Conservation (phyloP, 2,329 filamentous ascomycete species). For the Ophiosphaerella herpotricha region DNA sequence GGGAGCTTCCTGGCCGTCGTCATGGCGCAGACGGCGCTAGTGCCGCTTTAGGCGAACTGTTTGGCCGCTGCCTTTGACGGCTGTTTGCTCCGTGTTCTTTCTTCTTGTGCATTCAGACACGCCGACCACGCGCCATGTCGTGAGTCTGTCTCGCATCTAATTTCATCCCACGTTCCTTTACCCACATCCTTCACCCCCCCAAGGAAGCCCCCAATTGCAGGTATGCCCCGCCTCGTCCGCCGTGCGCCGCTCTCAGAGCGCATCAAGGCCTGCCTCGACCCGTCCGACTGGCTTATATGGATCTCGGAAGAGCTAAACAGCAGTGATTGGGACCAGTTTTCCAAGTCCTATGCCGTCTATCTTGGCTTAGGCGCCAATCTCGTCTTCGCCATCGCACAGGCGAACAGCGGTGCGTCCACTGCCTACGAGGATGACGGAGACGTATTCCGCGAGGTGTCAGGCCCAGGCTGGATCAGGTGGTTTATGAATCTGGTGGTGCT, state of each 20-base stretch:
- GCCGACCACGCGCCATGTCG: conserved; percentile 24
- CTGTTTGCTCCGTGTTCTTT: conserved; percentile 13
- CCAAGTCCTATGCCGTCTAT: conserved; percentile 73
- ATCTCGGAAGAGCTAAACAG: conserved; percentile 91
- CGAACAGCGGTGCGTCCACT: conserved; percentile 65
- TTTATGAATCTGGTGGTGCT: conserved; percentile 72
- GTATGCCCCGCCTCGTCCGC: conserved; percentile 80
- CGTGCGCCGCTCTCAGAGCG: conserved; percentile 79
- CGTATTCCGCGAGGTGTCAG: conserved; percentile 68
- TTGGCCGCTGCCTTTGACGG: conserved; percentile 12
- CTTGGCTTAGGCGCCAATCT: conserved; percentile 79
- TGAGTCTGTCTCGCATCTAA: conserved; percentile 13
- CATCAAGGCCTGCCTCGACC: conserved; percentile 79
- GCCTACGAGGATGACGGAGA: conserved; percentile 66
- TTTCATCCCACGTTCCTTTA: background rate
- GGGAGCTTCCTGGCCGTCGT: conserved; percentile 23
- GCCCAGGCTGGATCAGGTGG: conserved; percentile 69
- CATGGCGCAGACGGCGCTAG: conserved; percentile 28
- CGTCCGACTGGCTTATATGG: conserved; percentile 88
- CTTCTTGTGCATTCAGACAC: conserved; percentile 11
- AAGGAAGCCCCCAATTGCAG: conserved; percentile 6
- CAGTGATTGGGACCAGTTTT: conserved; percentile 81
- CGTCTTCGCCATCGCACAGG: conserved; percentile 78
- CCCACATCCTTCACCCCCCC: background rate
- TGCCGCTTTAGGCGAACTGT: conserved; percentile 27